Conservation (phyloP, 257 asterid genomes). For the Buddleja alternifolia region DNA sequence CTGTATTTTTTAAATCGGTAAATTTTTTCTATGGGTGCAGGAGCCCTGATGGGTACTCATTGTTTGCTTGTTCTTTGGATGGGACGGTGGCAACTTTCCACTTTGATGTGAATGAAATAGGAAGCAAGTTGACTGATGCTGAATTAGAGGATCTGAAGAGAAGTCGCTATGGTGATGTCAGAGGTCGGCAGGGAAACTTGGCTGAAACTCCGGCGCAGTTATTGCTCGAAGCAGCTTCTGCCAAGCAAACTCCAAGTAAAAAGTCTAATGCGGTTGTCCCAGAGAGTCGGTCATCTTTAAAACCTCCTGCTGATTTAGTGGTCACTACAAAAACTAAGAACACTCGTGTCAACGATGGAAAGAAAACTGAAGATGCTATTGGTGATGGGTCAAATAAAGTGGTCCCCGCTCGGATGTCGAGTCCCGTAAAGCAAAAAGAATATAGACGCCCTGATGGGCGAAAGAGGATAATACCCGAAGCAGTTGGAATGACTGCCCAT, state of each 20-base stretch:
- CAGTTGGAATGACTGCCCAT: constrained; percentile 78
- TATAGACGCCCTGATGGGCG: constrained; percentile 97
- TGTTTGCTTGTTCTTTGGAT: constrained; percentile 95
- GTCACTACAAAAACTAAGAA: constrained; percentile 42
- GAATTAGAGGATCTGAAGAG: constrained; percentile 87
- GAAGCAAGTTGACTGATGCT: constrained; percentile 67
- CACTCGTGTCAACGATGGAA: constrained; percentile 49
- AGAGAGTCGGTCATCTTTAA: constrained; percentile 48
- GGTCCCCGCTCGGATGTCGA: constrained; percentile 54
- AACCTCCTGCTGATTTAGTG: constrained; percentile 48
- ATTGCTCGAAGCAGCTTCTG: constrained; percentile 85
- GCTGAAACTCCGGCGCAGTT: constrained; percentile 95
- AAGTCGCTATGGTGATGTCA: constrained; percentile 86
- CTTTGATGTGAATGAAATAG: constrained; percentile 81
- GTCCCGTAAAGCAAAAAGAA: constrained; percentile 94
- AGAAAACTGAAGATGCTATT: constrained; percentile 50
- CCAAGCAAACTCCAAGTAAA: constrained; percentile 57
- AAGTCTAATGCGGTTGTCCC: constrained; percentile 42
- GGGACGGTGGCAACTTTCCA: constrained; percentile 89
- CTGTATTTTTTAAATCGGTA: constrained; percentile 17
- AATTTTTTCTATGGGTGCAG: constrained; percentile 50
- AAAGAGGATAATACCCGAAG: constrained; percentile 98
- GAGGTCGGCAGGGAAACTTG: constrained; percentile 80
- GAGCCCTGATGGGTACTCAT: constrained; percentile 98
- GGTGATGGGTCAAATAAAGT: constrained; percentile 55